phyloP scores from a whole-genome alignment of 441 rosid genomes.

The Biscutella laevigata region DNA sequence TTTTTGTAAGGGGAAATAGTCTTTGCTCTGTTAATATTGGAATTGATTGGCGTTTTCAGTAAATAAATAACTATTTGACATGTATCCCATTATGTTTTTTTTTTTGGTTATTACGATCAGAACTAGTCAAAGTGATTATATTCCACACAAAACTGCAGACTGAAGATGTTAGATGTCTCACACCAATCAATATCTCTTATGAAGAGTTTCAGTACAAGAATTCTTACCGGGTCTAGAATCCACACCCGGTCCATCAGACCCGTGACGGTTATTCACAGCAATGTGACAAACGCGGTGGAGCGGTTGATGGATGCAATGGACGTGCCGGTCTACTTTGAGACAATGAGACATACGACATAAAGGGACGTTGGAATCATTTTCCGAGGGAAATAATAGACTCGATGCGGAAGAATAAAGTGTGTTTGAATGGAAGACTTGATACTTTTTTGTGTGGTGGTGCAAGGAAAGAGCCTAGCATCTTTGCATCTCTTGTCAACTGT shows the following conservation, averaged over 20 bases:
- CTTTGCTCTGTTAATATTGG: too few relatives aligned
- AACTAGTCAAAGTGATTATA: background rate
- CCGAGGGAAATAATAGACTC: slow-evolving; percentile 60
- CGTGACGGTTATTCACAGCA: too few relatives aligned
- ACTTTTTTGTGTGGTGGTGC: slow-evolving; percentile 57
- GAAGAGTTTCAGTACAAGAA: slow-evolving; percentile 9
- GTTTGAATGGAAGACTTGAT: slow-evolving; percentile 57
- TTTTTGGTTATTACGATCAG: background rate
- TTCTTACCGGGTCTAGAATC: slow-evolving; percentile 30
- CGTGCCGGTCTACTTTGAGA: too few relatives aligned
- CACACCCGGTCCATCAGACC: too few relatives aligned
- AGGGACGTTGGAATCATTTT: slow-evolving; percentile 58
- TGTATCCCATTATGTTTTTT: background rate
- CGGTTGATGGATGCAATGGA: too few relatives aligned
- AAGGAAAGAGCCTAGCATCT: slow-evolving; percentile 64
- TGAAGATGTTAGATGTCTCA: slow-evolving; percentile 21
- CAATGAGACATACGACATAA: slow-evolving; percentile 55
- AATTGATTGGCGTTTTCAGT: background rate
- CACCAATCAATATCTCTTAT: slow-evolving; percentile 11
- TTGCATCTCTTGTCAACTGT: slow-evolving; percentile 67
- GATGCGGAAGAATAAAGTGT: slow-evolving; percentile 69
- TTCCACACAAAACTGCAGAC: background rate
- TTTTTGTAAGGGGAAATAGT: too few relatives aligned
- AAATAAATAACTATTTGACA: background rate
- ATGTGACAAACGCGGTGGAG: too few relatives aligned